Evolutionary conservation across 176 grass and related monocot species (phyloP).

Genomic region (Ensete glaucum): DNA sequence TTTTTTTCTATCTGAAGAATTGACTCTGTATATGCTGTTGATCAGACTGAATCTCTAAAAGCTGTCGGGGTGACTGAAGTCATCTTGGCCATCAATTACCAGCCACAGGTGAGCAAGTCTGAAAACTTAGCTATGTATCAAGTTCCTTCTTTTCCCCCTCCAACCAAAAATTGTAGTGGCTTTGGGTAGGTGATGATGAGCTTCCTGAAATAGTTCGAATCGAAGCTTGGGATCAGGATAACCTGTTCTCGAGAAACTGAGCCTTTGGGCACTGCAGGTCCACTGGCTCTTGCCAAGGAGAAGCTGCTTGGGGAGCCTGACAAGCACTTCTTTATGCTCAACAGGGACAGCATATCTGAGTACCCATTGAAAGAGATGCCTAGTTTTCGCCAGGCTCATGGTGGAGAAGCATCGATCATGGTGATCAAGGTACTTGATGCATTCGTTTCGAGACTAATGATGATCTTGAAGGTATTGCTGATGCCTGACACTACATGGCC

Average conservation of each 20-base stretch:
- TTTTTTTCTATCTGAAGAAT: not conserved
- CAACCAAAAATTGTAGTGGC: not conserved
- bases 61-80: conserved; percentile 10
- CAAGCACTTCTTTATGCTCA: conserved; percentile 14
- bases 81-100: conserved; percentile 16
- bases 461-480: not conserved
- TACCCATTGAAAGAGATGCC: conserved; percentile 1
- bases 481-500: not conserved
- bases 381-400: conserved; percentile 3
- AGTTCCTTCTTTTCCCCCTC: no score
- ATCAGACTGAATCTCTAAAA: conserved; percentile 9
- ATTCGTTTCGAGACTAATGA: not conserved
- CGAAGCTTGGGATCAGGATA: conserved; percentile 4
- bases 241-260: conserved; percentile 21
- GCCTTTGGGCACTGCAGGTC: conserved; percentile 15
- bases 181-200: conserved; percentile 10
- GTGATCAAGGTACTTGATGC: conserved; percentile 7
- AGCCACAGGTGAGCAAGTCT: conserved; percentile 11
- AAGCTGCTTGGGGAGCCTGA: conserved; percentile 7
- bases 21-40: not conserved
- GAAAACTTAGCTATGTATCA: not conserved
- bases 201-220: conserved; percentile 11
- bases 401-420: conserved; percentile 12
- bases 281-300: conserved; percentile 14
- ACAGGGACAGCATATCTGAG: conserved; percentile 1